Percentiles rank a stretch among this genome's conserved stretches.
These are phyloP conservation scores for Phytophthora fragariae DNA, from an alignment of 352 stramenopile genomes.

Conservation along the genomic window DNA sequence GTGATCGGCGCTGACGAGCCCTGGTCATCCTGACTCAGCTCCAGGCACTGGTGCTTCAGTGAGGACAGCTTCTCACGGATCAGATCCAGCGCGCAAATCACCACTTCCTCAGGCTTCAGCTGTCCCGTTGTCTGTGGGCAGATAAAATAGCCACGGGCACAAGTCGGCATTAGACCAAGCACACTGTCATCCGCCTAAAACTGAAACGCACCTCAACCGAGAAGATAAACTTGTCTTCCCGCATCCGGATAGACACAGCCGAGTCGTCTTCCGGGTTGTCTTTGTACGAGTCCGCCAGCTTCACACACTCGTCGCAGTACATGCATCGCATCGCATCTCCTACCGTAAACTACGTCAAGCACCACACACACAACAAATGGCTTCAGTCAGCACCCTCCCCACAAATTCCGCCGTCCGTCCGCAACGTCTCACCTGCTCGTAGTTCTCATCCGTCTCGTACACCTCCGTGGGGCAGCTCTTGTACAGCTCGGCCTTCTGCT, in stretches of 20 bases:
- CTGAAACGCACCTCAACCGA: conserved; percentile 88
- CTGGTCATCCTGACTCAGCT: conserved; percentile 86
- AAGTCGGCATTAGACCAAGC: conserved; percentile 14
- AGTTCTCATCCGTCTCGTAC: conserved; percentile 94
- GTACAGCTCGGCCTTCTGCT: conserved; percentile 96
- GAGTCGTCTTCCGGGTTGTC: conserved; percentile 96
- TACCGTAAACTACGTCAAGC: conserved; percentile 54
- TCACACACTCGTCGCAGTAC: conserved; percentile 96
- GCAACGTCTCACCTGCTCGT: conserved; percentile 61
- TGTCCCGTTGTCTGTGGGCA: conserved; percentile 77
- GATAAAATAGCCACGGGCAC: background rate
- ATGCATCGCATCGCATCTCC: conserved; percentile 88
- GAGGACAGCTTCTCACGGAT: conserved; percentile 89
- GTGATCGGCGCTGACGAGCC: conserved; percentile 71
- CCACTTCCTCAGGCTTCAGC: conserved; percentile 85
- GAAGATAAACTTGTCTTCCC: conserved; percentile 96
- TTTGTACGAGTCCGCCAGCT: conserved; percentile 93
- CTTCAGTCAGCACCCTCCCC: conserved; percentile 7
- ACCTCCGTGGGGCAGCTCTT: conserved; percentile 96
- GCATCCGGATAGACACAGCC: conserved; percentile 91
- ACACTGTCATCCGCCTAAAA: background rate
- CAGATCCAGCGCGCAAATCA: conserved; percentile 87
- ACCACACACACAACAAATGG: conserved; percentile 3
- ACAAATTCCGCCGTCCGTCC: background rate
- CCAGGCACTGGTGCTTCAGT: conserved; percentile 88